Percentiles rank a stretch among this genome's conserved stretches.
phyloP scores from a whole-genome alignment of 345 rosid genomes.

The Populus ilicifolia region DNA sequence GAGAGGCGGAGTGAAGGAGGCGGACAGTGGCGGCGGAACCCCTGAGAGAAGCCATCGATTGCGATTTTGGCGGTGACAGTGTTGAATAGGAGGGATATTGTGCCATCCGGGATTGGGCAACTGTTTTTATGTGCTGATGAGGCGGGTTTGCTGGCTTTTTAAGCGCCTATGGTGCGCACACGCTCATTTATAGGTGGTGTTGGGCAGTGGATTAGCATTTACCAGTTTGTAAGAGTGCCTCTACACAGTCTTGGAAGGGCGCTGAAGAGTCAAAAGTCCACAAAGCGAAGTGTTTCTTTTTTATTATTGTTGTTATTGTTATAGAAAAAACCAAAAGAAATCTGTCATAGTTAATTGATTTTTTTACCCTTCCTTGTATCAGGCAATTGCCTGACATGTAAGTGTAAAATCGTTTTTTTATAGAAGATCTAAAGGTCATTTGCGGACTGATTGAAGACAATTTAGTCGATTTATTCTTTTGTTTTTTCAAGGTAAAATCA shows the following conservation, averaged over 20 bases:
- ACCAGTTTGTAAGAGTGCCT: background rate
- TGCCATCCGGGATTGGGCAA: background rate
- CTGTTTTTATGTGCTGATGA: background rate
- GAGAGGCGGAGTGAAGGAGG: slow-evolving; percentile 48
- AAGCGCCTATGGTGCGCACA: slow-evolving; percentile 1
- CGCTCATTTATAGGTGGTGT: background rate
- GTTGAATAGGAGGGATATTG: background rate
- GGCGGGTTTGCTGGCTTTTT: background rate
- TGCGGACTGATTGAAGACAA: too few relatives aligned
- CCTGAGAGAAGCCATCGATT: slow-evolving; percentile 53
- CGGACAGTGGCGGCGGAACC: slow-evolving; percentile 54
- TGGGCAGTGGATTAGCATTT: background rate
- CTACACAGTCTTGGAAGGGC: background rate
- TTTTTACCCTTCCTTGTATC: too few relatives aligned
- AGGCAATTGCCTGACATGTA: too few relatives aligned
- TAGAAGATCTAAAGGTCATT: too few relatives aligned
- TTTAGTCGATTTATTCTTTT: too few relatives aligned
- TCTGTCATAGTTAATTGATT: too few relatives aligned
- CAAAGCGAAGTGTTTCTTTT: too few relatives aligned
- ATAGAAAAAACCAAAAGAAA: too few relatives aligned
- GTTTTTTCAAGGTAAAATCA: too few relatives aligned
- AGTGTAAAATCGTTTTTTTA: too few relatives aligned
- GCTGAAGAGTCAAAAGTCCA: background rate
- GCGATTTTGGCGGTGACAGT: slow-evolving; percentile 1
- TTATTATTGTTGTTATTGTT: too few relatives aligned